Conservation (phyloP, 371 early-diverging fungal species). For the Mortierella sp. region DNA sequence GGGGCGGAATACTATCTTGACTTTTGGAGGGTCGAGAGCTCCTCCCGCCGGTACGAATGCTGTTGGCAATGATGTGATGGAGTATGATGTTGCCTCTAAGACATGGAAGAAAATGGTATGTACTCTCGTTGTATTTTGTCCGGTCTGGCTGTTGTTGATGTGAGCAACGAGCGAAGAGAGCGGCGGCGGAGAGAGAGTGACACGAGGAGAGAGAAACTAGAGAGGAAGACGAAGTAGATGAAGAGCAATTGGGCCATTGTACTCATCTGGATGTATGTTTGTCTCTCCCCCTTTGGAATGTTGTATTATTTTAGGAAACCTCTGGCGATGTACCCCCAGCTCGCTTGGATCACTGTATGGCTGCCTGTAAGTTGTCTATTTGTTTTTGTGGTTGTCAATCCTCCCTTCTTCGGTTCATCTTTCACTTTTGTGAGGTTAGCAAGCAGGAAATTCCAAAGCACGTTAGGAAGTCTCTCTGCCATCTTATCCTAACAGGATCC, state of each 20-base stretch:
- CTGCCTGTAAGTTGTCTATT: slow-evolving; percentile 25
- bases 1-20: slow-evolving; percentile 24
- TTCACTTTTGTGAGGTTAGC: background rate
- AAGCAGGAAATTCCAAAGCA: background rate
- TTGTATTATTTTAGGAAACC: slow-evolving; percentile 26
- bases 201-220: background rate
- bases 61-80: slow-evolving; percentile 13
- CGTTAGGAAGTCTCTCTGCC: background rate
- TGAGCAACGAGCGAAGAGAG: background rate
- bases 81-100: slow-evolving; percentile 27
- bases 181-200: background rate
- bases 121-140: background rate
- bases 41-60: slow-evolving; percentile 14
- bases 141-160: background rate
- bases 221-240: background rate
- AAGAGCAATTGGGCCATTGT: background rate
- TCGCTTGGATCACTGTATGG: slow-evolving; percentile 51
- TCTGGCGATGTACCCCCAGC: slow-evolving; percentile 40
- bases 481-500: background rate
- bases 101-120: slow-evolving; percentile 43
- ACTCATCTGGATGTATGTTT: background rate
- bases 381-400: background rate
- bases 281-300: background rate
- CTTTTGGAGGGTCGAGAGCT: slow-evolving; percentile 43
- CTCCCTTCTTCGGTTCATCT: background rate